Conservation (phyloP, 2,329 filamentous ascomycete genomes). For the Paraconiothyrium sp. region DNA sequence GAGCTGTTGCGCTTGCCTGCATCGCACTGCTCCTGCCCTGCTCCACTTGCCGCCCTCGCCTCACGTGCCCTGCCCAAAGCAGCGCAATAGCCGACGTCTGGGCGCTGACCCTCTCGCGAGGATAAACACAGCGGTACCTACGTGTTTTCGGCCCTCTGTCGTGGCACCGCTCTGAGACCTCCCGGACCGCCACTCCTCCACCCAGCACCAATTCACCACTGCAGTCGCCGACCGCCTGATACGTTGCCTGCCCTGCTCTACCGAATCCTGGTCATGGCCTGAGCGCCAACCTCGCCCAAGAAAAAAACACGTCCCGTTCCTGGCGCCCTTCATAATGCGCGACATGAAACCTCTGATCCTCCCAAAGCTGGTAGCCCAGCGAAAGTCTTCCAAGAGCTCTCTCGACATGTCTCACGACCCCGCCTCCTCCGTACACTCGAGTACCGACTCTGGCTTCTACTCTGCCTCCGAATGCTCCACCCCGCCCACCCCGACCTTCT, state of each 20-base stretch:
- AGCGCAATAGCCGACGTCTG: constrained; percentile 31
- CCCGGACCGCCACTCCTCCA: constrained; percentile 43
- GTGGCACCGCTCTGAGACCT: constrained; percentile 49
- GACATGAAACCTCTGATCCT: constrained; percentile 52
- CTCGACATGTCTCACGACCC: constrained; percentile 45
- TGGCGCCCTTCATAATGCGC: constrained; percentile 41
- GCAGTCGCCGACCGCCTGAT: constrained; percentile 20
- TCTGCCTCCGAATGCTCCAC: constrained; percentile 74
- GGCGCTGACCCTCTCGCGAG: constrained; percentile 37
- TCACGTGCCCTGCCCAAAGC: constrained; percentile 46
- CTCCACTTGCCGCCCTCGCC: constrained; percentile 22
- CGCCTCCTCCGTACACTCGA: constrained; percentile 45
- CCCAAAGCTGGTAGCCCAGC: constrained; percentile 50
- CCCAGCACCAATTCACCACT: constrained; percentile 18
- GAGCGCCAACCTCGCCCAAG: constrained; percentile 31
- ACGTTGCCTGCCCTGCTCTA: constrained; percentile 15
- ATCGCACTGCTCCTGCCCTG: constrained; percentile 22
- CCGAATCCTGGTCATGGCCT: constrained; percentile 48
- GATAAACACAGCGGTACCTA: constrained; percentile 44
- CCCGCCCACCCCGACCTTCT: constrained; percentile 76
- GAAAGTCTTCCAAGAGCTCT: constrained; percentile 47
- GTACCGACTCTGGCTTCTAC: constrained; percentile 49
- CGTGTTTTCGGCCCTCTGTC: constrained; percentile 43
- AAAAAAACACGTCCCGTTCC: constrained; percentile 41
- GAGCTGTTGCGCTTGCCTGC: constrained; percentile 21